These are phyloP conservation scores for Microdochium bolleyi DNA, from an alignment of 2,329 filamentous ascomycete species.

Conservation along the genomic window DNA sequence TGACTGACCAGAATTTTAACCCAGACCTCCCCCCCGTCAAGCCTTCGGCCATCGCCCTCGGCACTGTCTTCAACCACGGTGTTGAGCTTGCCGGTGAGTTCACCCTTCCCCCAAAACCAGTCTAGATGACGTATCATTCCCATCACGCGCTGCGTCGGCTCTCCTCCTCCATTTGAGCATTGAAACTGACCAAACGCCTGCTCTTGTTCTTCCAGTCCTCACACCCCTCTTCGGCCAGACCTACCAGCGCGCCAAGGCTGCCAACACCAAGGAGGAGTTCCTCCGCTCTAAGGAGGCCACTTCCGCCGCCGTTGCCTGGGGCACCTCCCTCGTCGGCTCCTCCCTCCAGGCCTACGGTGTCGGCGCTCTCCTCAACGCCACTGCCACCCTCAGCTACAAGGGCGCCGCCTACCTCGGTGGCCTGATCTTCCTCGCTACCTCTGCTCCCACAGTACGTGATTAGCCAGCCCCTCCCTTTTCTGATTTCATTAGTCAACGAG, in stretches of 20 bases:
- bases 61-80: slow-evolving; percentile 91
- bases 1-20: background rate
- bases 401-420: slow-evolving; percentile 88
- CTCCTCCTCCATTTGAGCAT: background rate
- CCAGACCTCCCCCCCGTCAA: slow-evolving; percentile 69
- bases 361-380: slow-evolving; percentile 86
- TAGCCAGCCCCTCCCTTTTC: slow-evolving; percentile 4
- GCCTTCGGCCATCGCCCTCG: slow-evolving; percentile 94
- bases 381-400: slow-evolving; percentile 92
- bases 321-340: slow-evolving; percentile 82
- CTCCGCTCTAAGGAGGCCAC: slow-evolving; percentile 86
- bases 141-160: background rate
- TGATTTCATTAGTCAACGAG: too few relatives aligned
- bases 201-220: slow-evolving; percentile 44
- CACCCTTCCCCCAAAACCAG: background rate
- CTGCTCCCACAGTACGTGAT: slow-evolving; percentile 73
- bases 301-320: slow-evolving; percentile 81
- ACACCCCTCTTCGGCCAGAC: slow-evolving; percentile 87
- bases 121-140: background rate
- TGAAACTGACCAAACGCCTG: background rate
- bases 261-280: slow-evolving; percentile 96
- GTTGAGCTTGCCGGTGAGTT: slow-evolving; percentile 62
- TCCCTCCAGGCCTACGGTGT: slow-evolving; percentile 86
- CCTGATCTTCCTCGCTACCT: slow-evolving; percentile 85
- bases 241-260: slow-evolving; percentile 83